Evolutionary conservation across 208 protist species (phyloP).

Genomic region (Crithidia expoeki): DNA sequence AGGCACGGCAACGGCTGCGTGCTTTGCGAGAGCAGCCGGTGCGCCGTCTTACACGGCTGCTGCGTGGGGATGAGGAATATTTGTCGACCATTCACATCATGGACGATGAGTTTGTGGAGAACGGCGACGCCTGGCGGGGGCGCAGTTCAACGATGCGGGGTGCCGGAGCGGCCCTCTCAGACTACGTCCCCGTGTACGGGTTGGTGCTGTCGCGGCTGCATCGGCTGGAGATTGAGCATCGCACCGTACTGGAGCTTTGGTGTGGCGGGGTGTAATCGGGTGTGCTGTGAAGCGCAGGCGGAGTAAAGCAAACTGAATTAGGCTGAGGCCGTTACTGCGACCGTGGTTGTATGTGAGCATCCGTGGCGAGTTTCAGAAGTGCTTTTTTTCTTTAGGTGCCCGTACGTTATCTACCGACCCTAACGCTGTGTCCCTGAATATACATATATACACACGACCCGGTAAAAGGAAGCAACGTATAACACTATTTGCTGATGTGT

Average conservation of each 20-base stretch:
- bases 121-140: conserved; percentile 20
- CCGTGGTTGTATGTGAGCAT: too few species aligned
- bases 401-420: too few species aligned
- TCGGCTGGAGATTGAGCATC: conserved; percentile 81
- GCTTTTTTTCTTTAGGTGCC: too few species aligned
- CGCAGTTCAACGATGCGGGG: conserved; percentile 9
- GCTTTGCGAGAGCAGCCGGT: conserved; percentile 27
- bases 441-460: too few species aligned
- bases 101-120: conserved; percentile 46
- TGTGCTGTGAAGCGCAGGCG: too few species aligned
- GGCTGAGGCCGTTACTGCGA: too few species aligned
- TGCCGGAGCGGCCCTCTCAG: conserved; percentile 32
- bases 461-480: too few species aligned
- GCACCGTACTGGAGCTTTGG: conserved; percentile 81
- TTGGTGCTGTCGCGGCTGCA: conserved; percentile 72
- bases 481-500: too few species aligned
- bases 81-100: conserved; percentile 52
- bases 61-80: conserved; percentile 63
- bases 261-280: conserved; percentile 11
- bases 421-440: too few species aligned
- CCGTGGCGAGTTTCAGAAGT: too few species aligned
- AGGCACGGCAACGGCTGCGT: conserved; percentile 16
- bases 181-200: conserved; percentile 81
- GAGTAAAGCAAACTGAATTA: too few species aligned
- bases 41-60: conserved; percentile 29